phyloP scores from a whole-genome alignment of 169 alveolate species.

The Plasmodium falciparum region DNA sequence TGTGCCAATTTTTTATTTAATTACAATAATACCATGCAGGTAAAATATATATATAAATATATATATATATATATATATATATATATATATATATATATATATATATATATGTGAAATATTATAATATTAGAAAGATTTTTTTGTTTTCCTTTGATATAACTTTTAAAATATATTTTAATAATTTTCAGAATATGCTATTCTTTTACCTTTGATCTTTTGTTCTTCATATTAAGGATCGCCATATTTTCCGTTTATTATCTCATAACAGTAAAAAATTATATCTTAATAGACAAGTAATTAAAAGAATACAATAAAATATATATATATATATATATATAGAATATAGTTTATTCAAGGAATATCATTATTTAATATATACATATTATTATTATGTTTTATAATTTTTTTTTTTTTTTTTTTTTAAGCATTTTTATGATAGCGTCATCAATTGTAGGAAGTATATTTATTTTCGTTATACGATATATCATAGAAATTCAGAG shows the following conservation, averaged over 20 bases:
- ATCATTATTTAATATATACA: background rate
- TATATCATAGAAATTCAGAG: slow-evolving; percentile 75
- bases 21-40: slow-evolving; percentile 77
- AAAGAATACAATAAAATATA: background rate
- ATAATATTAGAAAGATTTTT: background rate
- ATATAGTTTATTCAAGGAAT: too few species aligned
- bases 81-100: background rate
- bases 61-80: background rate
- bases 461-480: slow-evolving; percentile 60
- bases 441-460: slow-evolving; percentile 63
- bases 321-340: background rate
- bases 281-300: slow-evolving; percentile 72
- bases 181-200: slow-evolving; percentile 61
- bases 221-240: slow-evolving; percentile 57
- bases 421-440: slow-evolving; percentile 72
- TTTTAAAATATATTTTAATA: background rate
- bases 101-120: background rate
- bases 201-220: slow-evolving; percentile 41
- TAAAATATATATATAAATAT: background rate
- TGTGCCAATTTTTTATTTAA: slow-evolving; percentile 54
- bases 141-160: background rate
- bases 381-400: background rate
- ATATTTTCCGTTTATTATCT: slow-evolving; percentile 61
- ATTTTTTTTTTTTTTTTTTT: background rate
- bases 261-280: slow-evolving; percentile 64